Evolutionary conservation across 2,329 filamentous ascomycete genomes (phyloP), one percentile per base, ranked within the genome.

Genomic region (Colletotrichum gloeosporioides): DNA sequence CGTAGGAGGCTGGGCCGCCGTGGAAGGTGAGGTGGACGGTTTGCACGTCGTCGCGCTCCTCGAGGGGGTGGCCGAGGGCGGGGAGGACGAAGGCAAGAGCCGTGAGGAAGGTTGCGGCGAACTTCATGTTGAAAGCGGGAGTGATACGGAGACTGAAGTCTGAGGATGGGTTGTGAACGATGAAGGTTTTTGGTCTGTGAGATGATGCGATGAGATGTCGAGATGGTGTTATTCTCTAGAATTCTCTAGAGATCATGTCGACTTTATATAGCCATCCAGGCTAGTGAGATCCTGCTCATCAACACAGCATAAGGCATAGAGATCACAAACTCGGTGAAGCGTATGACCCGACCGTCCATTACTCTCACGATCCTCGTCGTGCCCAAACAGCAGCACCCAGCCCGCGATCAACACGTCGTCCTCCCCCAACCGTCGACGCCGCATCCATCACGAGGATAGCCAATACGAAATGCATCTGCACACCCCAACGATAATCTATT

Each of bases 1-100:
- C 77, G 79, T 89, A 89, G 4, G 82, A 81, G 18, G 83, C 83
- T 9, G 87, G 83, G 4, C 84, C 86, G 44, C 83, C 85, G 78
- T 87, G 84, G 79, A 90, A 88, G 25, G 80, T 87, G 65, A 90
- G 82, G 75, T 87, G 83, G 6, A 86, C 85, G 8, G 83, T 84
- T 59, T 86, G 84, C 18, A 81, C 77, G 53, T 78, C 79, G 44
- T 84, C 81, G 13, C 81, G 73, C 49, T 88, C 70, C 31, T 77
- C 71, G 8, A 77, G 63, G 2, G 68, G 66, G 34, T 78, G 34
- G n/a, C 76, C 63, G 6, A 73, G 22, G 29, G 69, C 25, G 36
- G 75, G 71, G 18, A 63, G 18, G 16, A 71, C 16, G 16, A 80
- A 29, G 61, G 69, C 34, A 31, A 80, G 36, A 15, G 67, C 22